A percentile compares a stretch with the other conserved stretches of the same genome.
Conservation (phyloP, 2,329 filamentous ascomycete species). For the Mollisia scopiformis region DNA sequence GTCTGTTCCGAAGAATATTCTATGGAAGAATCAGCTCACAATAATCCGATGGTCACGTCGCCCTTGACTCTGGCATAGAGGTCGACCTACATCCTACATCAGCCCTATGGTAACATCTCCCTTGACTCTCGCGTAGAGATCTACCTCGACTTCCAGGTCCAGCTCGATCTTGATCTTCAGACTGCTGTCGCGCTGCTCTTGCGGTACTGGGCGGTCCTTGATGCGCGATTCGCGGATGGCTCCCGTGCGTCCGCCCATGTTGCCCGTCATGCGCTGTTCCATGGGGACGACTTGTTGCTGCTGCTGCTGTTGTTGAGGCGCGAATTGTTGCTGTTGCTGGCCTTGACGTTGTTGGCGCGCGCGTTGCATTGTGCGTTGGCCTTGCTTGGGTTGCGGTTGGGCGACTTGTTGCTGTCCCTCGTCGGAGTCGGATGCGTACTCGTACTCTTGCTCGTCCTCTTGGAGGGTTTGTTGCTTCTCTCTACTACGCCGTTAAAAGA, state of each 20-base stretch:
- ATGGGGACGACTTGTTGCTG: conserved; percentile 27
- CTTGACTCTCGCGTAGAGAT: conserved; percentile 42
- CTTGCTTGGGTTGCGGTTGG: conserved; percentile 22
- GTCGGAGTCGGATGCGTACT: conserved; percentile 30
- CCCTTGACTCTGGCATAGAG: conserved; percentile 38
- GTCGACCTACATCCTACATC: conserved; percentile 36
- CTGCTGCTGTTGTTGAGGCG: conserved; percentile 28
- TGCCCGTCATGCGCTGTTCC: conserved; percentile 29
- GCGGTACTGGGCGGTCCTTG: conserved; percentile 40
- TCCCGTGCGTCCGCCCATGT: conserved; percentile 33
- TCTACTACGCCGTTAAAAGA: conserved; percentile 15
- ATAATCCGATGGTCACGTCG: conserved; percentile 42
- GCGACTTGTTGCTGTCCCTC: conserved; percentile 20
- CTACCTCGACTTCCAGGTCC: conserved; percentile 43
- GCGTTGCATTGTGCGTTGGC: conserved; percentile 39
- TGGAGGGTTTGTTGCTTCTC: conserved; percentile 31
- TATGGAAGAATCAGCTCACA: conserved; percentile 31
- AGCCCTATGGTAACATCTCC: conserved; percentile 42
- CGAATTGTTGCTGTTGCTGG: conserved; percentile 37
- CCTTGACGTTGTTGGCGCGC: conserved; percentile 43
- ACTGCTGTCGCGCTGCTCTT: conserved; percentile 40
- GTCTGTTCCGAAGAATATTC: too few relatives aligned
- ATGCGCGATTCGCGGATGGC: conserved; percentile 41
- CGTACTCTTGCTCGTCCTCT: conserved; percentile 28
- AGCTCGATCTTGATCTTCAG: conserved; percentile 47